Base-by-base conservation (phyloP, 2,329 filamentous ascomycete species). In the Arachnopeziza araneosa region DNA sequence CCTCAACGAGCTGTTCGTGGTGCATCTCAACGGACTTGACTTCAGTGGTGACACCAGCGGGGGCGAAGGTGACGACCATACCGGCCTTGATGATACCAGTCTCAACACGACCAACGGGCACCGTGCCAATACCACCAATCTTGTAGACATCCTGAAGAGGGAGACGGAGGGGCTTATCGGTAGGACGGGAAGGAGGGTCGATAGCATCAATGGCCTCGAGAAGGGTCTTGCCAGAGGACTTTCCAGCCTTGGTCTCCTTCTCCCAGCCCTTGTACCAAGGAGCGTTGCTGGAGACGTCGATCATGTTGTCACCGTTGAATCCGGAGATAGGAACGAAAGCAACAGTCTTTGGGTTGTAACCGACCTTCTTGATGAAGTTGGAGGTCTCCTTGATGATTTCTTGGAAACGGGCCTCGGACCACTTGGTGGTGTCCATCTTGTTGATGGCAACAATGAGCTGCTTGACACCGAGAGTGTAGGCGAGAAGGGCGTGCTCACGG, bases 11-110 rank as follows among this genome's bases (percentile, higher is more conserved):
- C 89, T 97, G 93, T 86, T 97, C 91, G 92, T 98, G 93, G 88
- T 97, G 93, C 95, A 99, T 99, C 86, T 99, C 95, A 76, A 99
- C 95, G 81, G 93, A 98, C 92, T 99, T 99, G 88, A 98, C 95
- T 91, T 99, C 95, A 86, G 95, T 98, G 88, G 95, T 98, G 79
- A 99, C 93, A 88, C 91, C 91, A 85, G 93, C 84, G 72, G 95
- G 95, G 77, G 95, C 95, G 81, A 98, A 98, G 83, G 93, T 98
- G 73, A 98, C 93, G 82, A 98, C 87, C 90, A 93, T 88, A 77
- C 85, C 85, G 77, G 85, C 84, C 60, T 63, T 93, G 84, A 98
- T 91, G 80, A 89, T 72, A 93, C 92, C 95, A 77, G 95, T 99
- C 90, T 99, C 95, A 81, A 99, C 95, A 97, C 95, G 95, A 83